Percentiles rank a stretch among this genome's conserved stretches.
phyloP scores from a whole-genome alignment of 352 stramenopile genomes.

The Blastocystis sp. region DNA sequence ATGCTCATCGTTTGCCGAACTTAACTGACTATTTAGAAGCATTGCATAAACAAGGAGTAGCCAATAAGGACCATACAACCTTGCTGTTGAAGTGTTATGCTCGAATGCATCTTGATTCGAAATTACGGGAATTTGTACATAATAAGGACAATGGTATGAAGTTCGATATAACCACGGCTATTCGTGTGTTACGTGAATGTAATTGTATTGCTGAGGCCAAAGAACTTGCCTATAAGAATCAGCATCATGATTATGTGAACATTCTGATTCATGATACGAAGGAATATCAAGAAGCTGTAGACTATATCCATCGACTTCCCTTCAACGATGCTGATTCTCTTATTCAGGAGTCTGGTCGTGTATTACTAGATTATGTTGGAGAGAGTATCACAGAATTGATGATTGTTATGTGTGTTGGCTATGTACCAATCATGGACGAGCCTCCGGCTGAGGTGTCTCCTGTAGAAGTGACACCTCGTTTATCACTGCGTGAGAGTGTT shows the following conservation, averaged over 20 bases:
- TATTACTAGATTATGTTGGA: constrained; percentile 81
- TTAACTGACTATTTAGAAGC: constrained; percentile 92
- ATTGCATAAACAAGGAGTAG: constrained; percentile 79
- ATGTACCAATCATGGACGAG: not conserved
- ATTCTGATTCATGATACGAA: constrained; percentile 84
- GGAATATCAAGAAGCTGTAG: constrained; percentile 81
- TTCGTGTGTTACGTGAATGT: constrained; percentile 85
- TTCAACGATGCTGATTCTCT: constrained; percentile 75
- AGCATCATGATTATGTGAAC: constrained; percentile 86
- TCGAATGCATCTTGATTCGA: constrained; percentile 81
- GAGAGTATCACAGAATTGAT: constrained; percentile 83
- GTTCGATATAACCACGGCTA: constrained; percentile 85
- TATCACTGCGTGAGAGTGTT: constrained; percentile 74
- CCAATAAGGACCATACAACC: constrained; percentile 85
- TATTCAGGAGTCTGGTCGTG: constrained; percentile 82
- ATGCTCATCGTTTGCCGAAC: constrained; percentile 91
- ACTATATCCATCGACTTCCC: constrained; percentile 77
- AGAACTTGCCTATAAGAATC: constrained; percentile 79
- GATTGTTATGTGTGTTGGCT: constrained; percentile 79
- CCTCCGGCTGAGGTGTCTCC: constrained; percentile 75
- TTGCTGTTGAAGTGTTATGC: constrained; percentile 89
- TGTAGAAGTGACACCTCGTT: constrained; percentile 74
- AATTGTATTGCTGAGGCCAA: constrained; percentile 82
- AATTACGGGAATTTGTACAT: constrained; percentile 86
- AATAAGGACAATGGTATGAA: constrained; percentile 76